Conservation (phyloP, 306 rosid genomes). For the Notholithocarpus densiflorus region DNA sequence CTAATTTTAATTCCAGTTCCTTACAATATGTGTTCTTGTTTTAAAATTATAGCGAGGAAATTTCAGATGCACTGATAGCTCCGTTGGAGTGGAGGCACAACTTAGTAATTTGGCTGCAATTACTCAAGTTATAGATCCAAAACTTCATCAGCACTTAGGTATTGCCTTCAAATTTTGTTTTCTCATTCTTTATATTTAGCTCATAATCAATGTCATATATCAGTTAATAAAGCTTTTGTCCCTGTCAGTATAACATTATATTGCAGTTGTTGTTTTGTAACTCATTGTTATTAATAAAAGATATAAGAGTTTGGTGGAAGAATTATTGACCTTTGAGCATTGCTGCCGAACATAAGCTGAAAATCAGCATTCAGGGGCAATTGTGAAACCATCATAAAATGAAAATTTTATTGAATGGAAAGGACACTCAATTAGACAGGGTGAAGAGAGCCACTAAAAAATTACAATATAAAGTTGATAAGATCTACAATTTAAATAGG, state of each 20-base stretch:
- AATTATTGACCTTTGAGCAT: not conserved
- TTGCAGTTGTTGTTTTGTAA: not conserved
- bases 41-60: slow-evolving; percentile 77
- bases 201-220: not conserved
- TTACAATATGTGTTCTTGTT: slow-evolving; percentile 32
- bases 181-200: slow-evolving; percentile 13
- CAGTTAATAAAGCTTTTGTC: not conserved
- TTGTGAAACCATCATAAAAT: not conserved
- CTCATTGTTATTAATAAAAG: not conserved
- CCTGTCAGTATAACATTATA: not conserved
- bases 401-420: not conserved
- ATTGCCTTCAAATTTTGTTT: slow-evolving; percentile 29
- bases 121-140: slow-evolving; percentile 95
- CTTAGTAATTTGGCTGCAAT: slow-evolving; percentile 76
- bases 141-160: slow-evolving; percentile 97
- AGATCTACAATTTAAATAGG: too few species aligned
- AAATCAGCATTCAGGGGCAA: not conserved
- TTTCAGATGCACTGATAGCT: slow-evolving; percentile 81
- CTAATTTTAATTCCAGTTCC: slow-evolving; percentile 32
- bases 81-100: slow-evolving; percentile 91
- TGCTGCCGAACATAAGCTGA: not conserved
- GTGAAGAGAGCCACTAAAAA: not conserved
- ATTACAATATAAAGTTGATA: not conserved
- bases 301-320: not conserved
- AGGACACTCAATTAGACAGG: not conserved